Base-by-base conservation (phyloP, 176 grass and related monocot genomes). In the Otatea glauca region DNA sequence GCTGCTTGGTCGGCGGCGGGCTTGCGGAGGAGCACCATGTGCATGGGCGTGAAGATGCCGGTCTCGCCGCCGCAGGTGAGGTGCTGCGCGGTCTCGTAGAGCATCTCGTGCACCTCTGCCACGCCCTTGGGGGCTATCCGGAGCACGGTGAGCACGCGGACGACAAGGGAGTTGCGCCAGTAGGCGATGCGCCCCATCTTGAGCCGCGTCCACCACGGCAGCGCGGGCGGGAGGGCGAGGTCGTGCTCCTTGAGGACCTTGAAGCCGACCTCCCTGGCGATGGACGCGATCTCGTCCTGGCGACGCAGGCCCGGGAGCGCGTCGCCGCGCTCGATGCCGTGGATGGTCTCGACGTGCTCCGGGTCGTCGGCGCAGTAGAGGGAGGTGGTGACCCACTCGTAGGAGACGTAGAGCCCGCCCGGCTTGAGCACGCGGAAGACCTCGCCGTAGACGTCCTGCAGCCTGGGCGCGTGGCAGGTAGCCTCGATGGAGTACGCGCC, bases 11-110 rank as follows among this genome's bases (percentile, higher is more conserved):
- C 58, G n/a, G 65, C 27, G n/a, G 24, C 5, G 11, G 96, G 96
- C 83, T 95, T 98, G 89, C 96, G 93, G 91, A 94, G 94, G 66
- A 98, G 80, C 72, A 98, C 90, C 96, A 98, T 95, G 91, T 98
- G 96, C 96, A 98, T 98, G 56, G 96, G 96, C 18, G 96, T 83
- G 85, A 98, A 98, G 77, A 95, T 98, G 16, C 93, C 96, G 41
- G 87, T 98, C 75, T 98, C 93, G 6, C 96, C 96, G 24, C 96
- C 96, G 23, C 55, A 70, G 24, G 93, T 88, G 75, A 98, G 91
- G 89, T 98, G 91, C 70, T 85, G 87, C 43, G 96, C 96, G 61
- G 96, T 98, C 86, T 95, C 96, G 86, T 84, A 98, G 43, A 98
- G 89, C 96, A 98, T 98, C 89, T 98, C 93, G 86, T 98, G 96